Evolutionary conservation across 164 flowering plant species (phyloP).

Genomic region (Sextonia rubra): DNA sequence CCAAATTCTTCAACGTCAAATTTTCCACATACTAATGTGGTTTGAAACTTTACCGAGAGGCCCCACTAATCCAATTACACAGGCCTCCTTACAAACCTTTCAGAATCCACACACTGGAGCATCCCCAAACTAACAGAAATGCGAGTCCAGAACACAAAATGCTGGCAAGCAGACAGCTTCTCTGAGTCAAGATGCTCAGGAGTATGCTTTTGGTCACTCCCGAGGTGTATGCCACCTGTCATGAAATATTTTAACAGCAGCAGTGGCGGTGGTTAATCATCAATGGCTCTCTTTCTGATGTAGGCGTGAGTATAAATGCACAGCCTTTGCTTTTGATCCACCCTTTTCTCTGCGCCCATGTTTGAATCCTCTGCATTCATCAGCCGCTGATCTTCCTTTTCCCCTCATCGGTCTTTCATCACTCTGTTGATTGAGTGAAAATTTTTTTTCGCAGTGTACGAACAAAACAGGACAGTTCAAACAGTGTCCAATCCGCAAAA

Average conservation of each 20-base stretch:
- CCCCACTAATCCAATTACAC: not conserved
- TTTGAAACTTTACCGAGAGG: not conserved
- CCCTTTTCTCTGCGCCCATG: not conserved
- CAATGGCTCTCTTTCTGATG: conserved; percentile 79
- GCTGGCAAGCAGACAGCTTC: not conserved
- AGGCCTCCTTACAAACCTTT: too few relatives aligned
- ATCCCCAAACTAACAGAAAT: not conserved
- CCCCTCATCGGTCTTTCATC: not conserved
- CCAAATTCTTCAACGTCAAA: too few relatives aligned
- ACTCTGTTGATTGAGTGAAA: not conserved
- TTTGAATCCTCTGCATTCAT: conserved; percentile 8
- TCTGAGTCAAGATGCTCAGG: not conserved
- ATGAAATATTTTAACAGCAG: conserved; percentile 20
- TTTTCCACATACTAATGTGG: not conserved
- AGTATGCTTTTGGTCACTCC: not conserved
- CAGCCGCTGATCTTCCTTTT: not conserved
- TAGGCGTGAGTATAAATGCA: conserved; percentile 87
- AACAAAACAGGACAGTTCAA: conserved; percentile 27
- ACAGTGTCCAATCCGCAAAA: conserved; percentile 28
- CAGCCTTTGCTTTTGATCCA: conserved; percentile 35
- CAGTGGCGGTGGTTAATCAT: conserved; percentile 90
- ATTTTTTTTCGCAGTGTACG: too few relatives aligned
- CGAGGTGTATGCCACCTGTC: not conserved
- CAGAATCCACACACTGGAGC: not conserved
- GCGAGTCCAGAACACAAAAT: not conserved